These are phyloP conservation scores for Sporothrix brasiliensis DNA, from an alignment of 2,329 filamentous ascomycete genomes.

Conservation along the genomic window DNA sequence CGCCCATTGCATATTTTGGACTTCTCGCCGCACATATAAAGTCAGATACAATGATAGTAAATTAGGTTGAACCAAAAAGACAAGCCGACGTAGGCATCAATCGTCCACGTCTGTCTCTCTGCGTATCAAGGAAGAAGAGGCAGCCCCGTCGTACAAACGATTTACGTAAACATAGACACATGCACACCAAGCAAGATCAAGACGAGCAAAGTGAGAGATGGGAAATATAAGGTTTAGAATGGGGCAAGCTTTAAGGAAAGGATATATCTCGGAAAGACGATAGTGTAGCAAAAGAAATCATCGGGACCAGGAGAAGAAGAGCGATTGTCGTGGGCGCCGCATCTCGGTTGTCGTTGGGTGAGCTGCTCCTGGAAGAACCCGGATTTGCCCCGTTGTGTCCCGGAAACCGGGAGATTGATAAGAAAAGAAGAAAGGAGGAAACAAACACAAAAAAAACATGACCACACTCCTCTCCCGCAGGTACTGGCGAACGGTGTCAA, in stretches of 20 bases:
- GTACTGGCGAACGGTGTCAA: slow-evolving; percentile 13
- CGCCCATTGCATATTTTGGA: neutral
- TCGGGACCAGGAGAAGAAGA: slow-evolving; percentile 11
- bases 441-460: slow-evolving; percentile 1
- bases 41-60: neutral
- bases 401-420: slow-evolving; percentile 22
- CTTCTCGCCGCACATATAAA: neutral
- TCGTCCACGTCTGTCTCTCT: neutral
- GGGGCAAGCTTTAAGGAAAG: slow-evolving; percentile 26
- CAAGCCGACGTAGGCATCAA: neutral
- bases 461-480: slow-evolving; percentile 11
- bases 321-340: neutral
- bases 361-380: slow-evolving; percentile 6
- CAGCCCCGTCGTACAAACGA: neutral
- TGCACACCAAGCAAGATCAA: neutral
- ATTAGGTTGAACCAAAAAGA: neutral
- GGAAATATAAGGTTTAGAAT: slow-evolving; percentile 26
- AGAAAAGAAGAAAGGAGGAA: slow-evolving; percentile 18
- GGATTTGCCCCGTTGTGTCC: slow-evolving; percentile 13
- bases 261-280: slow-evolving; percentile 27
- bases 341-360: neutral
- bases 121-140: neutral
- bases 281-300: slow-evolving; percentile 12
- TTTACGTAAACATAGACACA: neutral
- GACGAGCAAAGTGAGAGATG: neutral